Conservation (phyloP, 2,329 filamentous ascomycete species). For the Hymenoscyphus fructigenus region DNA sequence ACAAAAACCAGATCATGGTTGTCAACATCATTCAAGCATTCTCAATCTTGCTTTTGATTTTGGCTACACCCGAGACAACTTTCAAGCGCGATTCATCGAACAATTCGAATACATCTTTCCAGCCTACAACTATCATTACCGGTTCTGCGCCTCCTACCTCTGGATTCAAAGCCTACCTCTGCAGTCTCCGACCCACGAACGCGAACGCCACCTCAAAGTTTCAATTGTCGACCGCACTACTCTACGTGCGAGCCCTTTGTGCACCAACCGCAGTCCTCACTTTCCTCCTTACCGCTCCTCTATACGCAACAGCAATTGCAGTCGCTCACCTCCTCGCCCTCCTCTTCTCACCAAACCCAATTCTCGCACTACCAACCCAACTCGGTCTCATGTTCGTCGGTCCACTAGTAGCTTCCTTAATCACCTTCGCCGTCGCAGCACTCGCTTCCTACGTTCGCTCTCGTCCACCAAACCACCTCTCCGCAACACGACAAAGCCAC, state of each 20-base stretch:
- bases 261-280: conserved; percentile 52
- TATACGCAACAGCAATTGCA: conserved; percentile 49
- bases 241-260: conserved; percentile 46
- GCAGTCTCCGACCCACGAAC: conserved; percentile 21
- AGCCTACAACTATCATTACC: conserved; percentile 13
- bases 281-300: conserved; percentile 46
- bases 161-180: conserved; percentile 21
- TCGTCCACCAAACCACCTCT: conserved; percentile 15
- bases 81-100: conserved; percentile 44
- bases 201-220: conserved; percentile 21
- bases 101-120: background rate
- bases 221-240: conserved; percentile 34
- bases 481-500: conserved; percentile 4
- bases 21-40: conserved; percentile 49
- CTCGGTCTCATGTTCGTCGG: conserved; percentile 46
- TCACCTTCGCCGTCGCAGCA: conserved; percentile 19
- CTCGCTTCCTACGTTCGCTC: conserved; percentile 15
- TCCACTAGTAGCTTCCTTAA: conserved; percentile 22
- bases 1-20: conserved; percentile 51
- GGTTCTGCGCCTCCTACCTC: conserved; percentile 11
- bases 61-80: conserved; percentile 53
- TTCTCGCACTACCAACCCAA: conserved; percentile 40
- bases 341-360: conserved; percentile 47
- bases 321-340: conserved; percentile 46
- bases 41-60: conserved; percentile 47